Evolutionary conservation across 352 stramenopile species (phyloP), one percentile per base, ranked within the genome.

Genomic region (Globisporangium sylvaticum): DNA sequence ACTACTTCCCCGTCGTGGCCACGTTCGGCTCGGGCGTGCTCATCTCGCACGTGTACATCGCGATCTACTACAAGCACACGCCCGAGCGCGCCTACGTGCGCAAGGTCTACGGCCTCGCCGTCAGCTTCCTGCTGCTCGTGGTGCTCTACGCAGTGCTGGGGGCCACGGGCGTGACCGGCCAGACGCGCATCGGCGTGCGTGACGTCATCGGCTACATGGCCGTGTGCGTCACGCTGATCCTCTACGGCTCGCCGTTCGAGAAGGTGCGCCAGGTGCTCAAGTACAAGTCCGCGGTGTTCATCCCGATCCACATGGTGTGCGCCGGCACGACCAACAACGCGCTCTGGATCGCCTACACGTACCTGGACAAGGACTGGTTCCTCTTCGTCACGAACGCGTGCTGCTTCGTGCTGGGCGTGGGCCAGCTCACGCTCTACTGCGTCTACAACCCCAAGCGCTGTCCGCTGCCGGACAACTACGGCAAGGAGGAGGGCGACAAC

Each of bases 161-260:
- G 25, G 50, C 31, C 6, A n/a, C 58, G 8, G 72, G 70, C 3
- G 34, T 82, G 20, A 82, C 72, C 31, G 44, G 68, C 24, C 50
- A 73, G 58, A 68, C 68, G 12, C 46, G 18, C 25, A 29, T 37
- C 24, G 8, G n/a, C 2, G 71, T 75, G 46, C 67, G 72, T 32
- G 65, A 72, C 54, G 75, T 77, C 52, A 79, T 80, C 64, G 74
- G 74, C 4, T 81, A 77, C 56, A 52, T 74, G 0, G 72, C 70
- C 7, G 72, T 74, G 54, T 80, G 67, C 54, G 74, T 83, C n/a
- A 78, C 68, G 5, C 22, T 87, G 53, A 56, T 87, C 59, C 79
- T 90, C 15, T 88, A 87, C 71, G 73, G 71, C 50, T 87, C 79
- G n/a, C 81, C 81, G 3, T 79, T 90, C 53, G 75, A 84, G 46